Conservation (phyloP, 2,329 filamentous ascomycete genomes). For the Aureobasidium musti region DNA sequence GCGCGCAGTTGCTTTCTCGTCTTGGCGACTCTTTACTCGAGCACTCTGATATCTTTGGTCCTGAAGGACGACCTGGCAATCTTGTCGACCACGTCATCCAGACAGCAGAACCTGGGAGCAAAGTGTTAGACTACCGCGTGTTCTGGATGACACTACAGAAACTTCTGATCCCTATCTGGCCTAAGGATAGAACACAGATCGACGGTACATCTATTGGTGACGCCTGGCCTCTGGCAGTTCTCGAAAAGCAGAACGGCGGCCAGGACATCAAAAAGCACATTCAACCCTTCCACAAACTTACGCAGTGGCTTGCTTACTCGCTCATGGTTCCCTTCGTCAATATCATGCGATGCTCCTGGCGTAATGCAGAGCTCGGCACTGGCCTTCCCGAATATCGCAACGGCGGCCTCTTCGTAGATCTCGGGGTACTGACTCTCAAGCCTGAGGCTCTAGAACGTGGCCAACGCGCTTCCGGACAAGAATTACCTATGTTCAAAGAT, state of each 20-base stretch:
- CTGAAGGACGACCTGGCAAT: slow-evolving; percentile 78
- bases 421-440: slow-evolving; percentile 57
- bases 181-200: slow-evolving; percentile 74
- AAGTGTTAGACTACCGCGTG: slow-evolving; percentile 79
- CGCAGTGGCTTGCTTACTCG: slow-evolving; percentile 87
- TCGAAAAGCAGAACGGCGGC: slow-evolving; percentile 42
- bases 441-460: slow-evolving; percentile 54
- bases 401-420: slow-evolving; percentile 74
- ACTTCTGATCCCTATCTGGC: slow-evolving; percentile 81
- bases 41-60: slow-evolving; percentile 73
- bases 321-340: slow-evolving; percentile 70
- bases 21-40: slow-evolving; percentile 70
- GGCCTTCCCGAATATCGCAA: slow-evolving; percentile 89
- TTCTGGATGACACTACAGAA: slow-evolving; percentile 86
- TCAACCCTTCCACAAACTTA: slow-evolving; percentile 65
- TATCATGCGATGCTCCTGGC: slow-evolving; percentile 55
- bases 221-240: slow-evolving; percentile 72
- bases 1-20: slow-evolving; percentile 70
- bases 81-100: slow-evolving; percentile 90
- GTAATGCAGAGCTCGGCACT: slow-evolving; percentile 65
- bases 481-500: slow-evolving; percentile 67
- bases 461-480: slow-evolving; percentile 61
- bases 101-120: slow-evolving; percentile 72
- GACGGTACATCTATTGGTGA: slow-evolving; percentile 83
- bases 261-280: slow-evolving; percentile 69